These are phyloP conservation scores for Trichosporon coremiiforme DNA, from an alignment of 1,284 basidiomycete genomes.

Conservation along the genomic window DNA sequence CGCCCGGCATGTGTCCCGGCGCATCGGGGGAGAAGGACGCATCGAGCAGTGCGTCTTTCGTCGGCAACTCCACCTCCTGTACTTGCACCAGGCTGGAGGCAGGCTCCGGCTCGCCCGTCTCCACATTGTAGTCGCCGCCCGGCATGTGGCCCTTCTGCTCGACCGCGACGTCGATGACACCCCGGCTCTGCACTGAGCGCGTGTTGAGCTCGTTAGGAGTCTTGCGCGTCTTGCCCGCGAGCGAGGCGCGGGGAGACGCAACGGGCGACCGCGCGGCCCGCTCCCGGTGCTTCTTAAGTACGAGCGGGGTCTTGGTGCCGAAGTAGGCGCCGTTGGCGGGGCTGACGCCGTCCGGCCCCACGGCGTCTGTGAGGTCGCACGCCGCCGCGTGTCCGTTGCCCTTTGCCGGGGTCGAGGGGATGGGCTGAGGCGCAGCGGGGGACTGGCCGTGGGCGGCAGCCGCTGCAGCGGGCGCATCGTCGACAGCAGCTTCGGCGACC, in stretches of 20 bases:
- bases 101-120: background rate
- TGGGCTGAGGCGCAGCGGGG: too few species aligned
- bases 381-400: background rate
- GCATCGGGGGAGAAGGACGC: background rate
- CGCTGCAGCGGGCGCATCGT: too few species aligned
- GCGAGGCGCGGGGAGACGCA: conserved; percentile 23
- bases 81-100: background rate
- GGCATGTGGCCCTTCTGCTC: conserved; percentile 8
- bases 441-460: too few species aligned
- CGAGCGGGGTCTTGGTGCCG: conserved; percentile 13
- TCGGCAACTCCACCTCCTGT: conserved; percentile 1
- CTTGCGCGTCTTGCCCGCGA: background rate
- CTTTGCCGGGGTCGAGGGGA: background rate
- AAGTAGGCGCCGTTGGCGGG: conserved; percentile 13
- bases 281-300: conserved; percentile 13
- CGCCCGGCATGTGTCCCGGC: conserved; percentile 1
- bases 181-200: background rate
- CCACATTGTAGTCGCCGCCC: background rate
- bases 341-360: background rate
- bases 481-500: background rate
- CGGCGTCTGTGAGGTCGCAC: background rate
- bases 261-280: conserved; percentile 22
- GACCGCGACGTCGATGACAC: background rate
- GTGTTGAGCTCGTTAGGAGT: background rate
- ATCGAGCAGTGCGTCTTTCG: background rate